Evolutionary conservation across 179 eudicot genomes (phyloP), one percentile per base, ranked within the genome.

Genomic region (Spergularia azorica): DNA sequence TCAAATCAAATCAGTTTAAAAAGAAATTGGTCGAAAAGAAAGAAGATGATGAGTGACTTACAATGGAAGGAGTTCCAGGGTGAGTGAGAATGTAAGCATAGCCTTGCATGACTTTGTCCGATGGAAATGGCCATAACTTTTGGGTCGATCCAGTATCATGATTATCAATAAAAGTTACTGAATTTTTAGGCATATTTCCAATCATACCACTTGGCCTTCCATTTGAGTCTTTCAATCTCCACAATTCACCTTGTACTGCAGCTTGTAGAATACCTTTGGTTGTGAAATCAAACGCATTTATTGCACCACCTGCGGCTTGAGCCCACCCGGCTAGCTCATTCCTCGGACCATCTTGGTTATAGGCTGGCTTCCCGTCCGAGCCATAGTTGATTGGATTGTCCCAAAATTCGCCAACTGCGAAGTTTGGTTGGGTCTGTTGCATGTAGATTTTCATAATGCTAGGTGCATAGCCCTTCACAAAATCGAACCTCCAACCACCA

Each of bases 71-170:
- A 10, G 51, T 64, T 54, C 80, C 80, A 0, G 80, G 76, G 18
- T 78, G 80, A 2, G 80, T 78, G 18, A 78, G 41, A 16, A 78
- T 78, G 56, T 78, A 78, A 20, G 90, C 95, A 78, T 92, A 92
- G 74, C 97, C 97, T 70, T 61, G 89, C 86, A 88, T 87, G 43
- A 92, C 97, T 83, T 92, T 92, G 48, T 89, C 91, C 0, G 86
- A 77, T 0, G 97, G 97, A 36, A 92, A 92, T 1, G 81, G 76
- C 81, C 81, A 78, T 7, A 78, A 16, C 10, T 39, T 64, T 73
- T 92, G 95, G 0, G 93, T 88, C 0, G 92, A 90, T 13, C 91
- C 91, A 3, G 97, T 92, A 61, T 92, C 97, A 46, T 92, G 97
- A 74, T 92, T 92, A 60, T 91, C 97, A 0, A 92, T 78, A 20